phyloP scores from a whole-genome alignment of 2,329 filamentous ascomycete species.

The Waltergamsia citrina region DNA sequence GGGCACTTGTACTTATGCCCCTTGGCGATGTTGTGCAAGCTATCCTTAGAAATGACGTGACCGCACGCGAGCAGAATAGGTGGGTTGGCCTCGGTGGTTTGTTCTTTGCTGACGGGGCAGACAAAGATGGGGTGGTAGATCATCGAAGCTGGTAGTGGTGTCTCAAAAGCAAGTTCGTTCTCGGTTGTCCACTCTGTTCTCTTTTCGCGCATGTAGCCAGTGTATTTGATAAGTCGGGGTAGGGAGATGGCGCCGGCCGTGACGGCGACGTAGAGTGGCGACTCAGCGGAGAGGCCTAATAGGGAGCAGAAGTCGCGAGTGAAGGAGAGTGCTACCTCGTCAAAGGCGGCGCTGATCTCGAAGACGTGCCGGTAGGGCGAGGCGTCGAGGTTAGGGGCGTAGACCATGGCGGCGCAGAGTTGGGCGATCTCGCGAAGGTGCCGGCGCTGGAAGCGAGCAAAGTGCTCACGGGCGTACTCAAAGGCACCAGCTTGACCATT shows the following conservation, averaged over 20 bases:
- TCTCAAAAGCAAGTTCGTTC: constrained; percentile 78
- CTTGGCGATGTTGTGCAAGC: constrained; percentile 70
- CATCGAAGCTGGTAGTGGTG: constrained; percentile 48
- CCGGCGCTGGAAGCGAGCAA: constrained; percentile 62
- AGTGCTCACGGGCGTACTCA: constrained; percentile 65
- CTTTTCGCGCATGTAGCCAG: constrained; percentile 77
- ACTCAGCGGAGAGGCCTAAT: constrained; percentile 81
- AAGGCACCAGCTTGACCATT: constrained; percentile 58
- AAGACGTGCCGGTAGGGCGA: constrained; percentile 80
- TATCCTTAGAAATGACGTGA: constrained; percentile 85
- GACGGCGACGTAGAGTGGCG: constrained; percentile 83
- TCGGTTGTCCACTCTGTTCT: constrained; percentile 91
- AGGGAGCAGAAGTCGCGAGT: constrained; percentile 91
- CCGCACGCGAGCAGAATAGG: constrained; percentile 96
- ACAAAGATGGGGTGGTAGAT: constrained; percentile 95
- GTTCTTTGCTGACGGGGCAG: constrained; percentile 93
- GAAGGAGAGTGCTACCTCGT: constrained; percentile 78
- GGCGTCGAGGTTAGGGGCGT: constrained; percentile 58
- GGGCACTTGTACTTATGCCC: constrained; percentile 84
- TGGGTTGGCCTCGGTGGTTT: constrained; percentile 85
- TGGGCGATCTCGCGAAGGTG: constrained; percentile 74
- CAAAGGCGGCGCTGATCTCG: constrained; percentile 65
- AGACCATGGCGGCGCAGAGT: constrained; percentile 74
- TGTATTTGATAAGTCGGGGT: constrained; percentile 80
- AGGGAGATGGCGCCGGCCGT: constrained; percentile 90